Evolutionary conservation across 768 basidiomycete genomes (phyloP).

Genomic region (Pholiota microspora): DNA sequence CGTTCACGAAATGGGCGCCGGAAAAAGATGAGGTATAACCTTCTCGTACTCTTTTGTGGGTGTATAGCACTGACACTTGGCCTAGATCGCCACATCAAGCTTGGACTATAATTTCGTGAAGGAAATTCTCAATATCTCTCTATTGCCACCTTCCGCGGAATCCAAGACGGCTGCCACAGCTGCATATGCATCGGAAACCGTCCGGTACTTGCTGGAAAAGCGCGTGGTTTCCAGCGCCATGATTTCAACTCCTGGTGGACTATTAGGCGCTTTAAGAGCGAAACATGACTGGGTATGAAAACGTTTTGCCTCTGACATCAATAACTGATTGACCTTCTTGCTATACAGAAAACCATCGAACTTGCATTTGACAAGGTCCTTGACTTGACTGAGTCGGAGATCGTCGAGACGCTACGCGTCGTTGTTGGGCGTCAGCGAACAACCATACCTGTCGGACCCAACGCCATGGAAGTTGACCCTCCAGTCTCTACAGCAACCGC

Average conservation of each 20-base stretch:
- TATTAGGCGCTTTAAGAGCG: conserved; percentile 50
- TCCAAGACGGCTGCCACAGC: conserved; percentile 8
- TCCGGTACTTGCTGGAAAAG: conserved; percentile 55
- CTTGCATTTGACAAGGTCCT: conserved; percentile 51
- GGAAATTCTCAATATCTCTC: conserved; percentile 48
- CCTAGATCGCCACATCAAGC: not conserved
- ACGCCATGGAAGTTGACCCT: conserved; percentile 24
- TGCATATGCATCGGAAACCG: conserved; percentile 44
- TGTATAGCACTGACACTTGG: not conserved
- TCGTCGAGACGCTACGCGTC: conserved; percentile 50
- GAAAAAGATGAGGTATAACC: conserved; percentile 23
- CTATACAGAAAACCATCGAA: conserved; percentile 42
- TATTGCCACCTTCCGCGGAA: conserved; percentile 36
- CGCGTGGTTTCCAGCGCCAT: conserved; percentile 58
- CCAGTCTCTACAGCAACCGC: not conserved
- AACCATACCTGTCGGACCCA: conserved; percentile 32
- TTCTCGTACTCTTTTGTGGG: not conserved
- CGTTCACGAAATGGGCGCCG: conserved; percentile 58
- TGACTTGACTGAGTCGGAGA: conserved; percentile 66
- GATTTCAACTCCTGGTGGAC: conserved; percentile 46
- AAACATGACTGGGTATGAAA: conserved; percentile 78
- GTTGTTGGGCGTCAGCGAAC: conserved; percentile 36
- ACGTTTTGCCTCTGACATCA: conserved; percentile 10
- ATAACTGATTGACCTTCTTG: not conserved
- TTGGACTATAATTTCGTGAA: conserved; percentile 56